Base-by-base conservation (phyloP, 192 early-diverging fungal species). In the Funneliformis geosporum region DNA sequence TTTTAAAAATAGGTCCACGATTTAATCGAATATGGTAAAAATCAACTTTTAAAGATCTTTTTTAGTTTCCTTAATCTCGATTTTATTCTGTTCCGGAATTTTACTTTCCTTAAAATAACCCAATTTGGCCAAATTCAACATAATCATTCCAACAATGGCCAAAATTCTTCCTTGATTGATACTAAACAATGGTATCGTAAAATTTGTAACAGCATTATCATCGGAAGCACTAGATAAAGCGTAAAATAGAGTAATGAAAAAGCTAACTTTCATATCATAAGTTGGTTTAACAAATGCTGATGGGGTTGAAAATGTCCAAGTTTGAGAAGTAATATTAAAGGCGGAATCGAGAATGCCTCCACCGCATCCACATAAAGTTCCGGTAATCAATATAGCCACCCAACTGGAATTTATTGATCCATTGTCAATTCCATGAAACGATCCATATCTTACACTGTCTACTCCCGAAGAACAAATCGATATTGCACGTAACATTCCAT, bases 181-280 rank as follows among this genome's bases (percentile, higher is more conserved):
- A 60, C 16, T 38, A 47, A 75, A 60, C 2, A 23, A 12, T 40
- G n/a, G 16, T 73, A 23, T 73, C 7, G 14, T 18, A 73, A 27
- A 55, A 14, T 16, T 69, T n/a, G 39, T 42, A n/a, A 8, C 11
- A 8, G 10, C 9, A 39, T 18, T 8, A 7, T n/a, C 18, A 47
- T 46, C 5, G 8, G 38, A n/a, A 70, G 18, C 42, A 5, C 38
- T 75, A 9, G 55, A 43, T 25, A n/a, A 39, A 38, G 55, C 23
- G 61, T 75, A 75, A 75, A 75, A 61, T 40, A 75, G 61, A 27
- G 73, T 4, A 75, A 60, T 23, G 6, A 42, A 27, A 39, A 75
- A 75, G 14, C 73, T 75, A 9, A 44, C 23, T n/a, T 75, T 75
- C 73, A 75, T 61, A 60, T 61, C 60, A 75, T 75, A 60, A 42